phyloP scores from a whole-genome alignment of 805 yeast genomes.

The Ogataea paraovalis region DNA sequence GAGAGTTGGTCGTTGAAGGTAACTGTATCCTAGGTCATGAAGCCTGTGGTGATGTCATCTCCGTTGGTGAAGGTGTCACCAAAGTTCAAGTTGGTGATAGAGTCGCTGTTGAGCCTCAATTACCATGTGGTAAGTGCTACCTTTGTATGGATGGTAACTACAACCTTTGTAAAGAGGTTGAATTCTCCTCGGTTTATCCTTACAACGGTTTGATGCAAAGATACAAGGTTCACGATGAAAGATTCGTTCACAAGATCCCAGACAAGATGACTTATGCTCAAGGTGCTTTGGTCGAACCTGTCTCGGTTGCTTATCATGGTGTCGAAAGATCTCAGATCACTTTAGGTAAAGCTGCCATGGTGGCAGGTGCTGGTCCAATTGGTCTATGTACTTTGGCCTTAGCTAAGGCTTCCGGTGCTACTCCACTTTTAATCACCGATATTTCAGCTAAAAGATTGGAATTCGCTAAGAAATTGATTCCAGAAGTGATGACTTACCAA shows the following conservation, averaged over 20 bases:
- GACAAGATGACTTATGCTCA: slow-evolving; percentile 43
- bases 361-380: slow-evolving; percentile 61
- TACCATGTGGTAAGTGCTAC: slow-evolving; percentile 43
- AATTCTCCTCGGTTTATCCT: slow-evolving; percentile 36
- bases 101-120: slow-evolving; percentile 52
- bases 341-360: slow-evolving; percentile 45
- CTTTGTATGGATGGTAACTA: slow-evolving; percentile 38
- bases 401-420: slow-evolving; percentile 51
- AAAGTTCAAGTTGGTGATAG: slow-evolving; percentile 43
- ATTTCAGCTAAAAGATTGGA: slow-evolving; percentile 40
- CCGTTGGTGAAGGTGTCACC: slow-evolving; percentile 46
- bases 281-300: slow-evolving; percentile 55
- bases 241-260: slow-evolving; percentile 36
- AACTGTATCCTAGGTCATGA: slow-evolving; percentile 44
- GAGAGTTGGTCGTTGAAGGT: slow-evolving; percentile 37
- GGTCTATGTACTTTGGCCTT: slow-evolving; percentile 46
- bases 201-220: slow-evolving; percentile 38
- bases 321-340: slow-evolving; percentile 41
- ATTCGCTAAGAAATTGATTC: slow-evolving; percentile 44
- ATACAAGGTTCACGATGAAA: slow-evolving; percentile 30
- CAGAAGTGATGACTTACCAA: slow-evolving; percentile 42
- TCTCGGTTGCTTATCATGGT: slow-evolving; percentile 52
- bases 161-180: slow-evolving; percentile 37
- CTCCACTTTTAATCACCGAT: slow-evolving; percentile 50
- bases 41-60: slow-evolving; percentile 42